Base-by-base conservation (phyloP, 768 basidiomycete species). In the Suillus alpinus region DNA sequence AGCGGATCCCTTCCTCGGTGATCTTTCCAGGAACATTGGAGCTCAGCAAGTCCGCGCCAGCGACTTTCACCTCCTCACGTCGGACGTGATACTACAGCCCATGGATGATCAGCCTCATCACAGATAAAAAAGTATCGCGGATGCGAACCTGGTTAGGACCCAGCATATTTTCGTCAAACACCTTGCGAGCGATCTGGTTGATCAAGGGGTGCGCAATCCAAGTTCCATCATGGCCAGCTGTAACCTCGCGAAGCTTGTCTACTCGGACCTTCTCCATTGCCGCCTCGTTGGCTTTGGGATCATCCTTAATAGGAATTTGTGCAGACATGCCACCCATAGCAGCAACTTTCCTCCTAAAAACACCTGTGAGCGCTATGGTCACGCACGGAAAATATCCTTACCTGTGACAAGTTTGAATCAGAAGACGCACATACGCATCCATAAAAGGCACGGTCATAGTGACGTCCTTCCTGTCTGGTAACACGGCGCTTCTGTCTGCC, bases 291-390 rank as follows among this genome's bases (percentile, higher is more conserved):
- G 94, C 95, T 66, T 87, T 86, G 20, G 86, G 81, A 71, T 99
- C 95, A 70, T 94, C 88, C 80, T 94, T 98, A 82, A 99, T 97
- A 20, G 96, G 97, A 70, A 99, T 98, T 71, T 97, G 95, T n/a
- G 97, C 97, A 32, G 96, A 95, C 97, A 99, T 99, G 66, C 97
- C 97, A 65, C 97, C 97, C 90, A 99, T 98, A 4, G 97, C 97
- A 6, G 97, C 97, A 23, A 99, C 97, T 68, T 96, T 95, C 67
- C 95, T 95, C 72, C 92, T 94, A 66, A 56, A 31, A 61, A 34
- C 18, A 63, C 16, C 55, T 13, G 26, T 66, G 32, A 70, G 47
- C 37, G 26, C 23, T 18, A 31, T 39, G 10, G 18, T 50, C 43
- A 18, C 46, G 56, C 43, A 40, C 6, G 1, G 32, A 55, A 55